A percentile compares a stretch with the other conserved stretches of the same genome.
Conservation (phyloP, 257 asterid genomes). For the Nicotiana noctiflora region DNA sequence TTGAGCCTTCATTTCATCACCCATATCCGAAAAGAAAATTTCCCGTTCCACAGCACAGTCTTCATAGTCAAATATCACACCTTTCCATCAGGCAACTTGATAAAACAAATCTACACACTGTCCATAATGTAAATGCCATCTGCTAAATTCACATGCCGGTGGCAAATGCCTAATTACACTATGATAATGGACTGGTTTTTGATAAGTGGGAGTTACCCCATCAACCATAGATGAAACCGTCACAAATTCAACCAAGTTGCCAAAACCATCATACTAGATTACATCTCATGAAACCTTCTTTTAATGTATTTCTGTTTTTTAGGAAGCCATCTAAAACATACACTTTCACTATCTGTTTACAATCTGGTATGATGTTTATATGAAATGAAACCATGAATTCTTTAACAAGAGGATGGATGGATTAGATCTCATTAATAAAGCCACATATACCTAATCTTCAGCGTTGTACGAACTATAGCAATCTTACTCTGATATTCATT, state of each 20-base stretch:
- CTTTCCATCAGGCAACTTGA: constrained; percentile 95
- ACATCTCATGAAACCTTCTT: no score
- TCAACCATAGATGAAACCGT: constrained; percentile 42
- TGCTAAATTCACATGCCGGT: constrained; percentile 22
- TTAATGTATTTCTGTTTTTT: no score
- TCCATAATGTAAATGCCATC: constrained; percentile 45
- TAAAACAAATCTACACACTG: constrained; percentile 54
- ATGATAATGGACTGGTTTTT: constrained; percentile 17
- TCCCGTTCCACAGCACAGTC: constrained; percentile 44
- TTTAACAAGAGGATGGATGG: no score
- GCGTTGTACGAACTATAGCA: no score
- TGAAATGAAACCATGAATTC: no score
- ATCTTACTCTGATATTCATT: no score
- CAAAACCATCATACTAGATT: constrained; percentile 39
- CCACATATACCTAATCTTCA: no score
- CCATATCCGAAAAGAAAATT: constrained; percentile 81
- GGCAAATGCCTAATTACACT: constrained; percentile 71
- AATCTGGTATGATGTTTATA: no score
- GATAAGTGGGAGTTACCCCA: constrained; percentile 25
- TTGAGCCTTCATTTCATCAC: constrained; percentile 57
- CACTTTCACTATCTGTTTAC: no score
- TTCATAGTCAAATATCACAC: constrained; percentile 64
- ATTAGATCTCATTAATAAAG: no score
- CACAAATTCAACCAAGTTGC: constrained; percentile 37
- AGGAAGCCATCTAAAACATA: no score